Evolutionary conservation across 1,284 basidiomycete species (phyloP).

Genomic region (Ganoderma multipileum): DNA sequence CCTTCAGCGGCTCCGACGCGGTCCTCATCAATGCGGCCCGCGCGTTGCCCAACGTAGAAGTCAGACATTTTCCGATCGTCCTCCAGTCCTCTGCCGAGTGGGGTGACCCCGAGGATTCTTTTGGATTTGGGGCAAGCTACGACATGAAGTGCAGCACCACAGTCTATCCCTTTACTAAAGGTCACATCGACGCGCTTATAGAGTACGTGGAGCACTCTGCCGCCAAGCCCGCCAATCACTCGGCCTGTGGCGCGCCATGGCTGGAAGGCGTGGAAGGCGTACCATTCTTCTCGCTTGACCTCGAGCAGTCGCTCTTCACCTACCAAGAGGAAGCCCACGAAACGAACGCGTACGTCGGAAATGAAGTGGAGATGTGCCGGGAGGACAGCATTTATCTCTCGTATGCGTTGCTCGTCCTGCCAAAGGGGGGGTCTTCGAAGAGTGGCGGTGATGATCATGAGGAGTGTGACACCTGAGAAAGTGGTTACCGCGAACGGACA

Average conservation of each 20-base stretch:
- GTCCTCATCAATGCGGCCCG: conserved; percentile 31
- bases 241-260: conserved; percentile 18
- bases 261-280: conserved; percentile 29
- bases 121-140: background rate
- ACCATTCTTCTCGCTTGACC: conserved; percentile 36
- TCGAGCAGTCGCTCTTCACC: conserved; percentile 20
- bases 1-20: conserved; percentile 38
- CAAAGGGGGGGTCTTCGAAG: background rate
- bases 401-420: conserved; percentile 30
- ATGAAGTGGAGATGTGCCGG: conserved; percentile 35
- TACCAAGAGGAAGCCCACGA: conserved; percentile 29
- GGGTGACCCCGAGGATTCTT: conserved; percentile 4
- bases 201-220: background rate
- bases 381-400: conserved; percentile 42
- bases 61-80: conserved; percentile 39
- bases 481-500: background rate
- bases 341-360: conserved; percentile 35
- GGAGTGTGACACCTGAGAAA: background rate
- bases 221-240: background rate
- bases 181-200: conserved; percentile 33
- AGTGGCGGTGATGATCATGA: background rate
- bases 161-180: conserved; percentile 38
- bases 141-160: conserved; percentile 13
- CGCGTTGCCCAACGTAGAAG: conserved; percentile 18
- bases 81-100: conserved; percentile 16